Percentiles rank a stretch among this genome's conserved stretches.
These are phyloP conservation scores for Pythium insidiosum DNA, from an alignment of 352 stramenopile genomes.

Conservation along the genomic window DNA sequence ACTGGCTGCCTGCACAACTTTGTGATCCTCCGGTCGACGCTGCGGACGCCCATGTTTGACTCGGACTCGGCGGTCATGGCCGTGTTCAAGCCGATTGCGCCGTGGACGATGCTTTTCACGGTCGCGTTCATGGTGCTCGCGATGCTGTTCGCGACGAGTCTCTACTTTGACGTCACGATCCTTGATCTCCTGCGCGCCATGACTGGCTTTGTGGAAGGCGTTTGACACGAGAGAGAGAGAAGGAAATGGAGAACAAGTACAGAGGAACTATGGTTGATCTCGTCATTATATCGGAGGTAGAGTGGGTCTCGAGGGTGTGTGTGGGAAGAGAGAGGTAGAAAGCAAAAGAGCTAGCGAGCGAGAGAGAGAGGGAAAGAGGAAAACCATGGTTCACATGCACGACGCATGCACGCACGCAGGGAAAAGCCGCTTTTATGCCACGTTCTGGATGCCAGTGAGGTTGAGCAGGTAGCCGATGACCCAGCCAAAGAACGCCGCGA, in stretches of 20 bases:
- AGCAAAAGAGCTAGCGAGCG: too few relatives aligned
- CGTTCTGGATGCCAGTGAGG: conserved; percentile 72
- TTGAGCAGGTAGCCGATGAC: conserved; percentile 78
- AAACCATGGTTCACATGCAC: background rate
- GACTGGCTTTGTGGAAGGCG: conserved; percentile 46
- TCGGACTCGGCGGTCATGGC: conserved; percentile 46
- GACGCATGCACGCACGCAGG: background rate
- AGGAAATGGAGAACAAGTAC: background rate
- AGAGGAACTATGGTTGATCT: too few relatives aligned
- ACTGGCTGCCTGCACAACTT: conserved; percentile 89
- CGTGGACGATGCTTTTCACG: conserved; percentile 55
- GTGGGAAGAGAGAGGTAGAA: too few relatives aligned
- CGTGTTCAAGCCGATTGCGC: conserved; percentile 51
- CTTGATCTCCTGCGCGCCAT: conserved; percentile 53
- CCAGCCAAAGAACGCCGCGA: conserved; percentile 68
- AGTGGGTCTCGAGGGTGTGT: too few relatives aligned
- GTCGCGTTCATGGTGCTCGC: conserved; percentile 37
- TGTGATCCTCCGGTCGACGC: conserved; percentile 63
- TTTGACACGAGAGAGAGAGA: background rate
- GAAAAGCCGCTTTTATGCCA: too few relatives aligned
- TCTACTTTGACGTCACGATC: conserved; percentile 39
- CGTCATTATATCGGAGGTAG: too few relatives aligned
- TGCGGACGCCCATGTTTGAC: conserved; percentile 50
- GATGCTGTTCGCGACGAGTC: conserved; percentile 35
- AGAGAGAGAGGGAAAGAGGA: too few relatives aligned